A percentile compares a stretch with the other conserved stretches of the same genome.
phyloP scores from a whole-genome alignment of 208 protist genomes.

The Acanthamoeba lugdunensis region DNA sequence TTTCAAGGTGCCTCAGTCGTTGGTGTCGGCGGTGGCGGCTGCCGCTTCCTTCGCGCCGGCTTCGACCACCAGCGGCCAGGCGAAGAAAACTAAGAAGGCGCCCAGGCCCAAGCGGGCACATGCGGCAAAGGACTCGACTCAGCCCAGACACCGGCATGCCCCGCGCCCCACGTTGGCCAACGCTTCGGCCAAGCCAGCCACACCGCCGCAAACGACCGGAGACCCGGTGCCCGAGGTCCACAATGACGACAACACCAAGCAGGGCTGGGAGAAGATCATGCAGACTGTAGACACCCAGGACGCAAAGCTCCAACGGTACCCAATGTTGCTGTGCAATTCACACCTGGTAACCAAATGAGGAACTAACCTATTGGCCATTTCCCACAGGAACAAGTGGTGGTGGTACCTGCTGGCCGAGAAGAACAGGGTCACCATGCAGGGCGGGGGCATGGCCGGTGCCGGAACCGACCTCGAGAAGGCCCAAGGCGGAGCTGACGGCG shows the following conservation, averaged over 20 bases:
- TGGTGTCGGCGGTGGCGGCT: not conserved
- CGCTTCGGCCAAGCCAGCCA: too few relatives aligned
- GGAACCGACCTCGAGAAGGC: not conserved
- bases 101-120: too few relatives aligned
- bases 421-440: not conserved
- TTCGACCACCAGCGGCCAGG: too few relatives aligned
- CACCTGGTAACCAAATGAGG: too few relatives aligned
- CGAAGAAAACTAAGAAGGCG: too few relatives aligned
- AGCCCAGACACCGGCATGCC: too few relatives aligned
- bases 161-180: too few relatives aligned
- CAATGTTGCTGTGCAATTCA: not conserved
- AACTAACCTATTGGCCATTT: not conserved
- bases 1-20: not conserved
- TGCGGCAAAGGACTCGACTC: too few relatives aligned
- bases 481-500: not conserved
- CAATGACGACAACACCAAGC: not conserved
- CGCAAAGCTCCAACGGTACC: not conserved
- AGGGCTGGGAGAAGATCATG: slow-evolving; percentile 47
- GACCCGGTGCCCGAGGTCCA: not conserved
- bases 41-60: not conserved
- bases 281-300: slow-evolving; percentile 1
- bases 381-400: not conserved
- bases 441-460: not conserved
- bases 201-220: too few relatives aligned
- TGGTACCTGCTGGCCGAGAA: slow-evolving; percentile 33